Evolutionary conservation across 73 alveolate genomes (phyloP), one percentile per base, ranked within the genome.

Genomic region (Blepharisma japonicum): DNA sequence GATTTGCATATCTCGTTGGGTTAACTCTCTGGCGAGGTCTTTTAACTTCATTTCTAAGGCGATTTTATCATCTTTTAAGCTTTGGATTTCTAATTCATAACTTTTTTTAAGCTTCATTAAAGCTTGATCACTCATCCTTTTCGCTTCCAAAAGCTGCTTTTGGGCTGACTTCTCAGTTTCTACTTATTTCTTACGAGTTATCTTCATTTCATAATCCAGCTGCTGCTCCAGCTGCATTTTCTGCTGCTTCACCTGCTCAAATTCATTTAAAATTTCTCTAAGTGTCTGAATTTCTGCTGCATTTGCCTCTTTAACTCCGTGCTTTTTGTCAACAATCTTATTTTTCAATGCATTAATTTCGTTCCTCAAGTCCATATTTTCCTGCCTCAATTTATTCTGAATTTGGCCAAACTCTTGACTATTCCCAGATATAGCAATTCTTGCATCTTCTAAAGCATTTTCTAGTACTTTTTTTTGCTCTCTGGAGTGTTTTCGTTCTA

Each of bases 1-100:
- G 21, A 79, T 79, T 83, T 90, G 89, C 86, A 81, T 81, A 61
- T 81, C 90, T 71, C 77, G 55, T 38, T 83, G 55, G 50, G 77
- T 81, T 54, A 81, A 56, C 70, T 86, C 86, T 72, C 71, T 77
- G 80, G 74, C 46, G 50, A 81, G 80, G 55, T 86, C 90, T 18
- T 76, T 77, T 32, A 86, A 80, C 72, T 80, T 84, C 68, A 78
- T 82, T 77, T 86, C 87, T 47, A 86, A 82, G 6, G 77, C 82
- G 68, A 71, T 74, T 49, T 74, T 82, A 45, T 81, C 87, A 81
- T 80, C 83, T 68, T 86, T 86, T 79, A 86, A 67, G 72, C 80
- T 76, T 42, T 81, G 80, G 2, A 86, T 81, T 76, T 86, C 93
- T 2, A 77, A 25, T 55, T 81, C 93, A 53, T 86, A 81, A 66